Percentiles rank a stretch among this genome's conserved stretches.
phyloP scores from a whole-genome alignment of 2,329 filamentous ascomycete genomes.

The Leptographium lundbergii region DNA sequence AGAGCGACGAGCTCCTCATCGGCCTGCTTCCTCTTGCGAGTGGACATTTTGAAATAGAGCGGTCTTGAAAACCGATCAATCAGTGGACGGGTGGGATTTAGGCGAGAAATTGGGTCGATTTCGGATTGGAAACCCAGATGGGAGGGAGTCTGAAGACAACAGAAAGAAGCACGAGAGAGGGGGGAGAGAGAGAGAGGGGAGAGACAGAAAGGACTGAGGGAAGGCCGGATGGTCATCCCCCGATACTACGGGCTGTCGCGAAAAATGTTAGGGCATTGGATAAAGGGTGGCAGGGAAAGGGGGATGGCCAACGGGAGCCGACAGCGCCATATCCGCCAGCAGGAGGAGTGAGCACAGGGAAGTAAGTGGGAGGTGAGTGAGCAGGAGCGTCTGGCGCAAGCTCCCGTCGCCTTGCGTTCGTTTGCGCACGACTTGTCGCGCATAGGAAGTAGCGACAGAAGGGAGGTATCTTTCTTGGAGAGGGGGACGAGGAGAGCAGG shows the following conservation, averaged over 20 bases:
- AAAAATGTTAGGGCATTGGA: conserved; percentile 3
- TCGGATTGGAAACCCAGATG: conserved; percentile 1
- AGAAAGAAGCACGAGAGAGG: conserved; percentile 5
- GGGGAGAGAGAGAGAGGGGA: conserved; percentile 1
- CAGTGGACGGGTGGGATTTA: background rate
- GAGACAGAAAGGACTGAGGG: conserved; percentile 1
- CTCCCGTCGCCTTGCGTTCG: background rate
- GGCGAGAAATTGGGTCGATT: background rate
- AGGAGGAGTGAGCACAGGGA: background rate
- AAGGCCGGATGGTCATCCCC: background rate
- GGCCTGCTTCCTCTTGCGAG: conserved; percentile 41
- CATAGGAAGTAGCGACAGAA: background rate
- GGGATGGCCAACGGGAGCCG: background rate
- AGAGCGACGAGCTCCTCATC: conserved; percentile 42
- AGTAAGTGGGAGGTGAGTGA: conserved; percentile 5
- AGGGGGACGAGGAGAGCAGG: conserved; percentile 4
- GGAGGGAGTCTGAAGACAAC: conserved; percentile 4
- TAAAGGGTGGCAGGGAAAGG: background rate
- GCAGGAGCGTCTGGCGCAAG: conserved; percentile 7
- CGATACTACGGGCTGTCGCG: background rate
- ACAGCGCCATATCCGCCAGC: background rate
- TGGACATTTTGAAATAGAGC: conserved; percentile 25
- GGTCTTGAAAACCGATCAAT: background rate
- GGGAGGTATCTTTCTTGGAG: background rate
- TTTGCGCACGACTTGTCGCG: background rate